Evolutionary conservation across 2,329 filamentous ascomycete genomes (phyloP).

Genomic region (Pseudodiploospora longispora): DNA sequence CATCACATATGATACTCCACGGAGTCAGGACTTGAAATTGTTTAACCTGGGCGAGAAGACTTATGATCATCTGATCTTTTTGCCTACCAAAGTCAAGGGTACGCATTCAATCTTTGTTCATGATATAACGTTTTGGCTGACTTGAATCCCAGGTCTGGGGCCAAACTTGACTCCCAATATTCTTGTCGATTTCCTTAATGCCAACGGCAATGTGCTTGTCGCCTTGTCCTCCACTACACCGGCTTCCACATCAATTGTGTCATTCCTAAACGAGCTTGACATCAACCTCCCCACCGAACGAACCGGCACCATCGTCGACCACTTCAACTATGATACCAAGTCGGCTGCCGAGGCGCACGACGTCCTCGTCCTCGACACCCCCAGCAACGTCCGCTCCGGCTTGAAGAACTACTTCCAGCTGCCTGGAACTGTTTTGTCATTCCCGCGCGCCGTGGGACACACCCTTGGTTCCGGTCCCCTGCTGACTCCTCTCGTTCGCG

Average conservation of each 20-base stretch:
- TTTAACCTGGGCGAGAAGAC: constrained; percentile 80
- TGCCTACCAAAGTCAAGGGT: constrained; percentile 90
- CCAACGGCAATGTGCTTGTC: constrained; percentile 83
- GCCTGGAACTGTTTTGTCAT: constrained; percentile 56
- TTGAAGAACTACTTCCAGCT: constrained; percentile 68
- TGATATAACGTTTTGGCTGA: constrained; percentile 3
- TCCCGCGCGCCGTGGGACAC: constrained; percentile 76
- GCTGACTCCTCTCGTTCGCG: constrained; percentile 72
- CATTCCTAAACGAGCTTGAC: constrained; percentile 80
- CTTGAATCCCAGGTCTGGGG: constrained; percentile 57
- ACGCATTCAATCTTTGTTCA: constrained; percentile 1
- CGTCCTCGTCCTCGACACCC: constrained; percentile 69
- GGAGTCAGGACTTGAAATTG: constrained; percentile 66
- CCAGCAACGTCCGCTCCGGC: constrained; percentile 55
- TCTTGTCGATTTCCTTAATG: constrained; percentile 86
- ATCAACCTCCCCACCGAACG: constrained; percentile 81
- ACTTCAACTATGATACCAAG: constrained; percentile 82
- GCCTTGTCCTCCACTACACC: constrained; percentile 66
- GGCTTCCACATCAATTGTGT: constrained; percentile 65
- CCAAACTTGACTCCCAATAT: constrained; percentile 78
- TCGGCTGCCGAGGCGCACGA: constrained; percentile 80
- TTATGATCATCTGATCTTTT: constrained; percentile 85
- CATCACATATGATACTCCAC: constrained; percentile 74
- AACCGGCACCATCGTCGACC: constrained; percentile 79
- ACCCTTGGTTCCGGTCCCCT: constrained; percentile 70